These are phyloP conservation scores for Cladosporium colombiae DNA, from an alignment of 2,329 filamentous ascomycete species.

Conservation along the genomic window DNA sequence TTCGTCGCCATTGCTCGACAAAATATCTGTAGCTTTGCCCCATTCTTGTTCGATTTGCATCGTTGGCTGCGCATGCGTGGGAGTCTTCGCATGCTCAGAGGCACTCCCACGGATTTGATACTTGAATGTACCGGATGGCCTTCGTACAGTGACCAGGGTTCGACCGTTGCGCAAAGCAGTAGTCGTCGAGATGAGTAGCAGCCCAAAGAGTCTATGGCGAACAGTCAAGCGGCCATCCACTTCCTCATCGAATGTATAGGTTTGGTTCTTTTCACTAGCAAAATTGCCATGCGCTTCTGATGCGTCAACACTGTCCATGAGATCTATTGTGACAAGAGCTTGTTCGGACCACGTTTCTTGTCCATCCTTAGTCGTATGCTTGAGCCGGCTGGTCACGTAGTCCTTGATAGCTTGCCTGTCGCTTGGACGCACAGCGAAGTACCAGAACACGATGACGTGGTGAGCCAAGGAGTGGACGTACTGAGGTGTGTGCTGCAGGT, in stretches of 20 bases:
- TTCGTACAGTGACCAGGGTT: slow-evolving; percentile 36
- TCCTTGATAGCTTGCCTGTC: slow-evolving; percentile 82
- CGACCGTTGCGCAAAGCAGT: slow-evolving; percentile 55
- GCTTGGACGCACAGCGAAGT: slow-evolving; percentile 80
- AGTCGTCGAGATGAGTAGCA: slow-evolving; percentile 73
- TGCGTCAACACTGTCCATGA: slow-evolving; percentile 49
- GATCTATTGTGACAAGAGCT: slow-evolving; percentile 88
- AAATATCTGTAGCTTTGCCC: background rate
- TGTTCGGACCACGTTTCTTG: slow-evolving; percentile 83
- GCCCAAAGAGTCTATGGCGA: slow-evolving; percentile 71
- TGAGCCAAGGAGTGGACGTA: slow-evolving; percentile 94
- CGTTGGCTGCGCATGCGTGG: slow-evolving; percentile 15
- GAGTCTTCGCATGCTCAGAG: slow-evolving; percentile 10
- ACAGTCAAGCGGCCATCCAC: slow-evolving; percentile 66
- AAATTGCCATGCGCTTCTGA: slow-evolving; percentile 17
- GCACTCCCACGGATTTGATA: slow-evolving; percentile 14
- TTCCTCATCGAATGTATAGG: slow-evolving; percentile 56
- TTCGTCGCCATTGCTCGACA: slow-evolving; percentile 22
- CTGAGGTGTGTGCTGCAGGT: slow-evolving; percentile 30
- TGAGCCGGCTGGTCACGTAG: slow-evolving; percentile 85
- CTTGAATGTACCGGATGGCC: slow-evolving; percentile 33
- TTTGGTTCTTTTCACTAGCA: slow-evolving; percentile 12
- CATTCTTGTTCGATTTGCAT: slow-evolving; percentile 15
- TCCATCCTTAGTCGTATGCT: slow-evolving; percentile 74
- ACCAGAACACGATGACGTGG: slow-evolving; percentile 97